These are phyloP conservation scores for Chlorella sorokiniana DNA, from an alignment of 139 green algal species.

Conservation along the genomic window DNA sequence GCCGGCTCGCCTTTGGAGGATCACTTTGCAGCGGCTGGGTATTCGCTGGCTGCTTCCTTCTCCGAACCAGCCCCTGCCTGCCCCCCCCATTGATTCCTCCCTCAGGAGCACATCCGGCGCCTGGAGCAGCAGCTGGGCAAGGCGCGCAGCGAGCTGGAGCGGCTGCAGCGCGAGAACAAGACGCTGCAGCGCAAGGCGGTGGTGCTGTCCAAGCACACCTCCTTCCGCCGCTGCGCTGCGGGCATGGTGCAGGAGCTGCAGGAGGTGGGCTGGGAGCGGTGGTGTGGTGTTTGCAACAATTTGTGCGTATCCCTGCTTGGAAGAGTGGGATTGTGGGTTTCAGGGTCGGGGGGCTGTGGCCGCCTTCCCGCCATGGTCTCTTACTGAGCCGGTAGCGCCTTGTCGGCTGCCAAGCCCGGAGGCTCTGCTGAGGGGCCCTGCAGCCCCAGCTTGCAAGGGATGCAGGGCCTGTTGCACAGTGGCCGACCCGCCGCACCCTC, in stretches of 20 bases:
- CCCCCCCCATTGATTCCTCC: neutral
- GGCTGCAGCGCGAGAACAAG: conserved; percentile 33
- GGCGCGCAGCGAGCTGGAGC: conserved; percentile 3
- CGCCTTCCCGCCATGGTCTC: no score
- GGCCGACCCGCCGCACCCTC: no score
- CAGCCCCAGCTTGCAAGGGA: no score
- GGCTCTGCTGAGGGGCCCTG: no score
- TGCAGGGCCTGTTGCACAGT: no score
- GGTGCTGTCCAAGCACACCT: conserved; percentile 12
- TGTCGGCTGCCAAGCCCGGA: no score
- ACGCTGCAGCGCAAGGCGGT: conserved; percentile 26
- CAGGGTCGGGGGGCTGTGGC: no score
- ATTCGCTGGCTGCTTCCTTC: neutral
- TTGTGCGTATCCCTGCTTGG: neutral
- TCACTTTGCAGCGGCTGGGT: neutral
- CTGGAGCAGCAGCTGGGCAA: conserved; percentile 25
- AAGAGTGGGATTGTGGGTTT: neutral
- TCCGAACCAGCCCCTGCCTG: neutral
- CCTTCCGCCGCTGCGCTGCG: conserved; percentile 7
- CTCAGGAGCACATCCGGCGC: conserved; percentile 6
- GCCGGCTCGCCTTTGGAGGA: neutral
- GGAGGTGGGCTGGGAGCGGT: neutral
- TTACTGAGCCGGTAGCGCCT: no score
- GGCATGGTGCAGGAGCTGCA: neutral
- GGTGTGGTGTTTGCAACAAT: neutral